Evolutionary conservation across 2,329 filamentous ascomycete genomes (phyloP).

Genomic region (Fusarium keratoplasticum): DNA sequence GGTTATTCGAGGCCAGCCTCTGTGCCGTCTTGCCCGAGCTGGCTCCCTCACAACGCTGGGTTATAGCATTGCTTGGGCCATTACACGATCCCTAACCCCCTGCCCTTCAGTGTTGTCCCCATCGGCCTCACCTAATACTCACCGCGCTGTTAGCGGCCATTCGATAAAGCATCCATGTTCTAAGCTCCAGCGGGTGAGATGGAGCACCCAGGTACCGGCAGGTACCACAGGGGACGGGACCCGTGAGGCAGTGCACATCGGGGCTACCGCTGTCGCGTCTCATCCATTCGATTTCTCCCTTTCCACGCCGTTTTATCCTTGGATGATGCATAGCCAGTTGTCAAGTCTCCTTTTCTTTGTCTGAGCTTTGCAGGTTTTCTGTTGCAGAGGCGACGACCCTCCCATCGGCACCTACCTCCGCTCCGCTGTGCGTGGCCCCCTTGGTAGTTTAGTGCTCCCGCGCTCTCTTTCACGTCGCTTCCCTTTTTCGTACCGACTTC

Average conservation of each 20-base stretch:
- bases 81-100: conserved; percentile 15
- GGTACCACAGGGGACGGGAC: not conserved
- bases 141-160: conserved; percentile 28
- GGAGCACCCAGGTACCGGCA: conserved; percentile 3
- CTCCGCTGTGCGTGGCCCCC: not conserved
- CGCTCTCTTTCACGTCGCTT: not conserved
- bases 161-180: not conserved
- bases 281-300: not conserved
- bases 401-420: not conserved
- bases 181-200: not conserved
- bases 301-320: not conserved
- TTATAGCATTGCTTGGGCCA: conserved; percentile 7
- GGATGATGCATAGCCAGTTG: not conserved
- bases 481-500: not conserved
- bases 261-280: not conserved
- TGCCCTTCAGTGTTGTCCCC: not conserved
- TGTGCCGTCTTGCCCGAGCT: conserved; percentile 5
- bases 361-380: not conserved
- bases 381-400: not conserved
- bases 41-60: conserved; percentile 17
- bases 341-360: not conserved
- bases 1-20: not conserved
- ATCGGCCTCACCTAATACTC: conserved; percentile 20
- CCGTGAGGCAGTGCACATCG: not conserved
- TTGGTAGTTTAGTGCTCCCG: not conserved